Conservation (phyloP, 768 basidiomycete genomes). For the Boletus speciosus region DNA sequence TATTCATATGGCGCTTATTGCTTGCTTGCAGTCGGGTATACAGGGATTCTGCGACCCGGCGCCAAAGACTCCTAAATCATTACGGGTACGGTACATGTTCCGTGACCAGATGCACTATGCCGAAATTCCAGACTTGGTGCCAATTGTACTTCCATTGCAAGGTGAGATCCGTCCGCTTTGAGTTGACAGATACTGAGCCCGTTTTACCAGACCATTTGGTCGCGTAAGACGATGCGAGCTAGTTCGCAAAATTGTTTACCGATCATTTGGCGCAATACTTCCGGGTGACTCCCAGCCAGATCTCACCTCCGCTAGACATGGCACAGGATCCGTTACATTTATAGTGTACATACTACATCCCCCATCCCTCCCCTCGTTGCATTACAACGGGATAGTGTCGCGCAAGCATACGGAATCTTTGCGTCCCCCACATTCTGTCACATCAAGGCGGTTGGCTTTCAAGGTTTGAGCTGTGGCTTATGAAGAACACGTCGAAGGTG, state of each 20-base stretch:
- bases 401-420: constrained; percentile 8
- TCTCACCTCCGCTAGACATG: background rate
- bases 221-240: constrained; percentile 11
- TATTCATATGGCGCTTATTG: constrained; percentile 2
- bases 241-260: background rate
- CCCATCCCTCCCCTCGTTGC: constrained; percentile 16
- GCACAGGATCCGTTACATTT: constrained; percentile 24
- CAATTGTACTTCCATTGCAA: constrained; percentile 71
- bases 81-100: constrained; percentile 77
- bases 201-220: constrained; percentile 27
- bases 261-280: background rate
- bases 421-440: constrained; percentile 12
- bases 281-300: background rate
- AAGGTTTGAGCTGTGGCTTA: constrained; percentile 6
- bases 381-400: constrained; percentile 12
- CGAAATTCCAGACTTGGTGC: constrained; percentile 67
- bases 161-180: constrained; percentile 44
- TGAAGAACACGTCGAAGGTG: constrained; percentile 24
- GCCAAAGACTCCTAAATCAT: constrained; percentile 63
- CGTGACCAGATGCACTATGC: constrained; percentile 68
- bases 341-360: constrained; percentile 27
- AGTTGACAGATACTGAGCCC: constrained; percentile 4
- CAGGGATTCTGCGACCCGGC: constrained; percentile 90
- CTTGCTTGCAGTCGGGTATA: constrained; percentile 51
- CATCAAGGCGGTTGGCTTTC: background rate